Conservation (phyloP, 257 asterid genomes). For the Nyctanthes arbortristis region DNA sequence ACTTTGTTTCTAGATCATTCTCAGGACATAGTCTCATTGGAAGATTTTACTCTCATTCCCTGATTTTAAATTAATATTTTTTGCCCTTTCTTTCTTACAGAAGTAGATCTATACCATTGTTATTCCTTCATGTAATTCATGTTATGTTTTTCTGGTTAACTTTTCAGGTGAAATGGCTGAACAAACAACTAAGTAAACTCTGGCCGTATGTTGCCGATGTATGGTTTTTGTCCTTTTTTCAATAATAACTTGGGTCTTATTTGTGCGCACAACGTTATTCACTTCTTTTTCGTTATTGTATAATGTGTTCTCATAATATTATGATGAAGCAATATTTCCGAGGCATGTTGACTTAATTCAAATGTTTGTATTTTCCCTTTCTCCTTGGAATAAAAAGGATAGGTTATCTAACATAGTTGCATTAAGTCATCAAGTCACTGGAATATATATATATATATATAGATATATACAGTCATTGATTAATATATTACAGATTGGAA, state of each 20-base stretch:
- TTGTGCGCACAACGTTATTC: neutral
- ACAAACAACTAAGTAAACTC: conserved; percentile 77
- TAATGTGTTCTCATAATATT: too few species aligned
- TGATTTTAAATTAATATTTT: neutral
- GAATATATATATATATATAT: too few species aligned
- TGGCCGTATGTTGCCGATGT: conserved; percentile 99
- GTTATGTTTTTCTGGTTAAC: conserved; percentile 14
- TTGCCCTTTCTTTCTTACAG: neutral
- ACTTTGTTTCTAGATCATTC: neutral
- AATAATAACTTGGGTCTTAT: neutral
- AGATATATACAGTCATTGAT: too few species aligned
- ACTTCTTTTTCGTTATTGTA: too few species aligned
- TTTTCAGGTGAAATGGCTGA: conserved; percentile 96
- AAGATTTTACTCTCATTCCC: neutral
- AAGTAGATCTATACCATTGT: conserved; percentile 16
- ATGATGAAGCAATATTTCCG: too few species aligned
- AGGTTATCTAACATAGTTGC: too few species aligned
- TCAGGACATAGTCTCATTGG: neutral
- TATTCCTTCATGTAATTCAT: neutral
- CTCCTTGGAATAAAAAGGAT: too few species aligned
- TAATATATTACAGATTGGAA: too few species aligned
- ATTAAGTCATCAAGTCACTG: too few species aligned
- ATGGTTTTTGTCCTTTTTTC: conserved; percentile 35
- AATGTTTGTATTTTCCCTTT: too few species aligned
- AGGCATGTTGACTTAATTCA: too few species aligned